phyloP scores from a whole-genome alignment of 1,139 yeast genomes.

The Taiozyma onychis region DNA sequence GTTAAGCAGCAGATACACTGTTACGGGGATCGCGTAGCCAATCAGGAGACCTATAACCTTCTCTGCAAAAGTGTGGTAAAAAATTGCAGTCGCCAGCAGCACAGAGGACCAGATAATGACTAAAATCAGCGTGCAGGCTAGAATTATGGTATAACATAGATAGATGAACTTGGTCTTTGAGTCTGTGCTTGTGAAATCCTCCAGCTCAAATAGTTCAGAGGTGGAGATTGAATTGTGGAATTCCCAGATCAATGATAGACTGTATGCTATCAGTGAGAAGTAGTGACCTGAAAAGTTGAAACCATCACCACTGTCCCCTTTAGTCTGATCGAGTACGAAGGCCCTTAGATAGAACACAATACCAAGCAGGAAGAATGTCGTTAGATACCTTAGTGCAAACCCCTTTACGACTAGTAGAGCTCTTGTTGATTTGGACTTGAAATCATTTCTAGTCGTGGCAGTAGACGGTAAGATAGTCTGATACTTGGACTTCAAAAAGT shows the following conservation, averaged over 20 bases:
- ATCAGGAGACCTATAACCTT: slow-evolving; percentile 10
- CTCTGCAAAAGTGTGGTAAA: slow-evolving; percentile 17
- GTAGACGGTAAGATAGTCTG: slow-evolving; percentile 7
- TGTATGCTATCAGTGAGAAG: not conserved
- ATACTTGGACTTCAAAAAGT: slow-evolving; percentile 2
- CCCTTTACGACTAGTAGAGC: not conserved
- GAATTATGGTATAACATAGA: not conserved
- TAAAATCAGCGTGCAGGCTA: not conserved
- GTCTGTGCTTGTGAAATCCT: not conserved
- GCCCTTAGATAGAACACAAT: not conserved
- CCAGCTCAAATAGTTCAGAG: not conserved
- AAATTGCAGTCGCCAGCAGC: slow-evolving; percentile 13
- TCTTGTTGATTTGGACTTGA: not conserved
- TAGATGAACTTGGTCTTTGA: not conserved
- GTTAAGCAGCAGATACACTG: not conserved
- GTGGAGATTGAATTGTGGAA: not conserved
- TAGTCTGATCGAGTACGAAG: not conserved
- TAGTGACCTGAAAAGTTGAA: not conserved
- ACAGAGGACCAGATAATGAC: not conserved
- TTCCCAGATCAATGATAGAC: not conserved
- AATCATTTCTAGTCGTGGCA: not conserved
- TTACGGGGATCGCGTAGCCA: slow-evolving; percentile 7
- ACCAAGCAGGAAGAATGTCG: not conserved
- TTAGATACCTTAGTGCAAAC: not conserved
- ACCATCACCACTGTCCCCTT: not conserved